Conservation (phyloP, 108 stramenopile species). For the Cylindrotheca closterium region DNA sequence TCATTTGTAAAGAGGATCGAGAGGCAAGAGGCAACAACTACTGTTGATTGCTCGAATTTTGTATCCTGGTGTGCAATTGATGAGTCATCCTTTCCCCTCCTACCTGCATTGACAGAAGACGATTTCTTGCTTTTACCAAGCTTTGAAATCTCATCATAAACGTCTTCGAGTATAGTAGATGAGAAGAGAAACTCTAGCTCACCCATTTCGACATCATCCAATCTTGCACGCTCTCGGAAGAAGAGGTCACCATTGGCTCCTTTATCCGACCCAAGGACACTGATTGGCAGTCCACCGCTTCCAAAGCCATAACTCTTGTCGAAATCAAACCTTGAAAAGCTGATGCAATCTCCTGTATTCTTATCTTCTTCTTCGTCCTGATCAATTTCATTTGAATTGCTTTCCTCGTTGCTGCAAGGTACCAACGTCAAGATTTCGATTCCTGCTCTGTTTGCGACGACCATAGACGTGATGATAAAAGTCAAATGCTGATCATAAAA, state of each 20-base stretch:
- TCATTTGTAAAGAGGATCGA: constrained; percentile 38
- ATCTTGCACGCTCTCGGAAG: constrained; percentile 14
- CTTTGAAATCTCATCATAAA: constrained; percentile 28
- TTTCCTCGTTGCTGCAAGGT: constrained; percentile 15
- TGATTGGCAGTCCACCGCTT: constrained; percentile 39
- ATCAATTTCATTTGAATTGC: constrained; percentile 3
- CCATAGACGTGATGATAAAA: constrained; percentile 15
- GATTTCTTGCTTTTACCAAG: neutral
- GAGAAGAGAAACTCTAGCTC: constrained; percentile 47
- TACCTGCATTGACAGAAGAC: neutral
- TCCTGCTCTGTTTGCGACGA: constrained; percentile 40
- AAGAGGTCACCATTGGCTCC: constrained; percentile 12
- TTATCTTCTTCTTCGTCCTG: neutral
- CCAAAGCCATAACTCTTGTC: constrained; percentile 41
- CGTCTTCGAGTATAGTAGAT: constrained; percentile 26
- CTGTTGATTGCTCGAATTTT: constrained; percentile 10
- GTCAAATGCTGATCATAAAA: constrained; percentile 44
- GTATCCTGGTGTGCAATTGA: neutral
- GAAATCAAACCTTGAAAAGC: constrained; percentile 29
- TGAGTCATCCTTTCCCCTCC: neutral
- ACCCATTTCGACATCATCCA: constrained; percentile 35
- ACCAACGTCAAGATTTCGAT: constrained; percentile 35
- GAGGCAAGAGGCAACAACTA: constrained; percentile 7
- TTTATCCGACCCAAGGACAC: constrained; percentile 25
- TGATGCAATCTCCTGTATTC: constrained; percentile 1